Base-by-base conservation (phyloP, 495 filamentous ascomycete genomes). In the Venustampulla echinocandica region DNA sequence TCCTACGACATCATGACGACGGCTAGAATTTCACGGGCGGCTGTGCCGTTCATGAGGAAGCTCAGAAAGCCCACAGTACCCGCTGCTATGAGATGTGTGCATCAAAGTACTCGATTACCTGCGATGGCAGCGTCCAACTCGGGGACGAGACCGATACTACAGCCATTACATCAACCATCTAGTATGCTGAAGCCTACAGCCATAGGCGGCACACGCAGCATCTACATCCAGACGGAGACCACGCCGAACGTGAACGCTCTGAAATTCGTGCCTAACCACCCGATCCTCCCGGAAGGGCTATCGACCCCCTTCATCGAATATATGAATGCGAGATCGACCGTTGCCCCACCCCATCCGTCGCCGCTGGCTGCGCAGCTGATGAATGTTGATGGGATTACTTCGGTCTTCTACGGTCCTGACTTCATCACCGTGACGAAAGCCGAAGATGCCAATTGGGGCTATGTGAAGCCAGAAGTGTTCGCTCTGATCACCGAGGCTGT, bases 361-460 rank as follows among this genome's bases (percentile, higher is more conserved):
- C 89, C 87, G 11, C 74, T 98, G 13, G 92, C 92, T 6, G 84
- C 87, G 10, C 77, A 90, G 59, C 74, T 98, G 17, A 76, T 97
- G 66, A 85, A 82, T 59, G 81, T 95, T 39, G 92, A 97, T 54
- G 92, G 92, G 10, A 83, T 97, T 2, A 87, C 84, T 13, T 80
- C 82, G 2, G 84, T 98, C n/a, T 96, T 96, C 69, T 95, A 93
- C 68, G 92, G 90, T 24, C 65, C 79, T 17, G 90, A 98, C 59
- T 96, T 93, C 64, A 95, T 98, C 62, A 98, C 92, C 0, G 86
- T 98, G 28, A 95, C 87, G 20, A 98, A 98, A 63, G 74, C 82
- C 14, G 73, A 80, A 49, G 85, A 90, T 52, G 82, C 80, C 9
- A 85, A 88, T 56, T 98, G 92, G 92, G 85, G 86, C 23, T 85